phyloP scores from a whole-genome alignment of 2,329 filamentous ascomycete species.

The Fusarium dlaminii region DNA sequence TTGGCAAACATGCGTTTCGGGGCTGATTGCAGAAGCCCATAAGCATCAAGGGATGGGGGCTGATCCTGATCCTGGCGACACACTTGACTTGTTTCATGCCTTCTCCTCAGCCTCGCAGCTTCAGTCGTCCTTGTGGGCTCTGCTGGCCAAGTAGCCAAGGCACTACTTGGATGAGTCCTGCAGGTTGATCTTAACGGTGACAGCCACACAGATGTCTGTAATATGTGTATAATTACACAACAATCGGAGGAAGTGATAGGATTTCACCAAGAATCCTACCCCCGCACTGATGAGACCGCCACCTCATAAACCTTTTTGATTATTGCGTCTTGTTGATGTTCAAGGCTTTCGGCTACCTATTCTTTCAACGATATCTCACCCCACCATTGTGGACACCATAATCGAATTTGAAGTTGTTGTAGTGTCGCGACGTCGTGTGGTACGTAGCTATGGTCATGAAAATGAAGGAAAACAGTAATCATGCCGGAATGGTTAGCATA shows the following conservation, averaged over 20 bases:
- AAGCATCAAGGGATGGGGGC: conserved; percentile 20
- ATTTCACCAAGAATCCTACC: conserved; percentile 12
- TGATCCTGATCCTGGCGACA: conserved; percentile 22
- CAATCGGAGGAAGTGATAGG: background rate
- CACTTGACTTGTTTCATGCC: conserved; percentile 35
- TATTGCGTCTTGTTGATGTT: background rate
- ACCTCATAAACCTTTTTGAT: conserved; percentile 5
- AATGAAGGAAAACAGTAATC: background rate
- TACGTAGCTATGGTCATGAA: background rate
- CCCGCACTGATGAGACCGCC: conserved; percentile 30
- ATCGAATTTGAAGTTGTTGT: background rate
- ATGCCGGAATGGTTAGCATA: conserved; percentile 7
- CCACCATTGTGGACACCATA: conserved; percentile 11
- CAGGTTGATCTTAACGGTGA: background rate
- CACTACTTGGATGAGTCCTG: background rate
- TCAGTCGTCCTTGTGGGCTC: background rate
- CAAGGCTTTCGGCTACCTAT: conserved; percentile 2
- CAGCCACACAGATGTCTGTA: background rate
- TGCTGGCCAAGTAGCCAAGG: background rate
- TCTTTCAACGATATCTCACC: conserved; percentile 9
- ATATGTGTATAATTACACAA: background rate
- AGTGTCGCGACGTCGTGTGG: background rate
- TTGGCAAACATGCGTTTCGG: conserved; percentile 19
- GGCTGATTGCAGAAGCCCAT: conserved; percentile 13
- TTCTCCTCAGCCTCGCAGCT: conserved; percentile 30